Evolutionary conservation across 2,329 filamentous ascomycete genomes (phyloP).

Genomic region (Alternaria rosae): DNA sequence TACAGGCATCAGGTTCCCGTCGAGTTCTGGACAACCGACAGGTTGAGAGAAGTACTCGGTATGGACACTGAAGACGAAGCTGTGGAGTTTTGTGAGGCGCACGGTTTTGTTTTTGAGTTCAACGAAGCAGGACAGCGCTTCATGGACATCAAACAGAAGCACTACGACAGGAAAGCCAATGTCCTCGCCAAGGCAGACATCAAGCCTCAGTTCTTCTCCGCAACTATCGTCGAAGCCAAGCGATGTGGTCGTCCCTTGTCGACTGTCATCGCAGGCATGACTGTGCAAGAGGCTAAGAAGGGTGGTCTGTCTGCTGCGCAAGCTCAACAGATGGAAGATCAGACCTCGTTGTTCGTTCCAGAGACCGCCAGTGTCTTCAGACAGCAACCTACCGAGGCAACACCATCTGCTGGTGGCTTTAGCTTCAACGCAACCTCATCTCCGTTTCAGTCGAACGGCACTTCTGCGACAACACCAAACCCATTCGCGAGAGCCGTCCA

Average conservation of each 20-base stretch:
- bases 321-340: conserved; percentile 12
- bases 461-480: conserved; percentile 11
- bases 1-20: conserved; percentile 48
- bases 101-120: conserved; percentile 60
- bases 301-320: conserved; percentile 58
- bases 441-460: conserved; percentile 24
- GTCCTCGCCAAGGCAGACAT: conserved; percentile 29
- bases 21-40: conserved; percentile 64
- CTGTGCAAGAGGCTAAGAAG: conserved; percentile 58
- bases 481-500: conserved; percentile 25
- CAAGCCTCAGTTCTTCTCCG: conserved; percentile 62
- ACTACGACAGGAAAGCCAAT: conserved; percentile 30
- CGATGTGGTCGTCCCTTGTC: conserved; percentile 62
- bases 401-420: neutral
- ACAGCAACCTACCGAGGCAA: conserved; percentile 8
- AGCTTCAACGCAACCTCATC: conserved; percentile 27
- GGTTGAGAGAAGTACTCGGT: conserved; percentile 60
- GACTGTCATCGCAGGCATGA: conserved; percentile 65
- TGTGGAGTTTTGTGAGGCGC: conserved; percentile 61
- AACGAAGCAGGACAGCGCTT: conserved; percentile 57
- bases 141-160: conserved; percentile 62
- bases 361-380: conserved; percentile 32
- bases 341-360: conserved; percentile 54
- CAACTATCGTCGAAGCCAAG: conserved; percentile 65
- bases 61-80: conserved; percentile 65